phyloP scores from a whole-genome alignment of 139 green algal species.

The Chlamydomonas applanata region DNA sequence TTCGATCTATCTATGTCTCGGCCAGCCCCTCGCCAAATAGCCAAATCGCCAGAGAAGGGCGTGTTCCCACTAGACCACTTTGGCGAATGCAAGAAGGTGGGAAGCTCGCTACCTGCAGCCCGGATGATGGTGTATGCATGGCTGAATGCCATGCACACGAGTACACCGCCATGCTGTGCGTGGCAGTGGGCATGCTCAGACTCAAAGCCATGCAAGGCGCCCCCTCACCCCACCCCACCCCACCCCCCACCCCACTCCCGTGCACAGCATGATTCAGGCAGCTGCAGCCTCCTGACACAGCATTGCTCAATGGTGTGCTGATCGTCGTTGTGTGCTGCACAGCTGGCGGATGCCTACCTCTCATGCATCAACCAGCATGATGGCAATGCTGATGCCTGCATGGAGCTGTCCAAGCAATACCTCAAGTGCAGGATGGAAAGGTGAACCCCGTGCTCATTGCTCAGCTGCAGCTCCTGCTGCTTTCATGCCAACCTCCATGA shows the following conservation, averaged over 20 bases:
- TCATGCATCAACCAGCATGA: constrained; percentile 71
- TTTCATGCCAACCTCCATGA: too few species aligned
- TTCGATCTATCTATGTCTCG: too few species aligned
- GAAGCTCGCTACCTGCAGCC: background rate
- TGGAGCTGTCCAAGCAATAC: constrained; percentile 73
- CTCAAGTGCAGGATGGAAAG: constrained; percentile 88
- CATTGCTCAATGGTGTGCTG: background rate
- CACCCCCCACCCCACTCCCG: background rate
- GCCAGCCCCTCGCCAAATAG: background rate
- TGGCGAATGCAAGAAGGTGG: constrained; percentile 83
- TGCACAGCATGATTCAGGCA: background rate
- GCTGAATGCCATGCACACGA: background rate
- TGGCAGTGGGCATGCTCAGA: background rate
- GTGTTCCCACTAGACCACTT: constrained; percentile 97
- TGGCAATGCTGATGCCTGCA: constrained; percentile 61
- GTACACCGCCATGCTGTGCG: background rate
- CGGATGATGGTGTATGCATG: background rate
- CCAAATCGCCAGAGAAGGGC: constrained; percentile 90
- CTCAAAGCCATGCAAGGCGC: background rate
- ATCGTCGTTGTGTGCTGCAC: constrained; percentile 8
- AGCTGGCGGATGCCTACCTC: constrained; percentile 80
- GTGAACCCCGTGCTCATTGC: too few species aligned
- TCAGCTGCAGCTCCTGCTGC: too few species aligned
- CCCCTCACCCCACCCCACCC: background rate
- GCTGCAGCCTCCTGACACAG: background rate